Evolutionary conservation across 179 eudicot genomes (phyloP).

Genomic region (Beta lomatogona): DNA sequence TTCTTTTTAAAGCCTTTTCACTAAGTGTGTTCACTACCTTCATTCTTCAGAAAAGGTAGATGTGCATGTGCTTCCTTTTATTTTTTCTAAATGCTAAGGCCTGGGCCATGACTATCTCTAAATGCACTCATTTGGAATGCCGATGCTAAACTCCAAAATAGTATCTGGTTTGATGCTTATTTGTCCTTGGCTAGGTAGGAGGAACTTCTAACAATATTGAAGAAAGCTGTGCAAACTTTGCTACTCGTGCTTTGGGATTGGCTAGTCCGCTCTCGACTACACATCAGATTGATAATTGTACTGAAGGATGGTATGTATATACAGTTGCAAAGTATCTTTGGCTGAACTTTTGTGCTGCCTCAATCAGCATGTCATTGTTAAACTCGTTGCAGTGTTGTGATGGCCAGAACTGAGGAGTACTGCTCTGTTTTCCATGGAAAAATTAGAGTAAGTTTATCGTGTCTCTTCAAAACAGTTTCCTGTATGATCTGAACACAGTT

Average conservation of each 20-base stretch:
- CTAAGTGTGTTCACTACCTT: neutral
- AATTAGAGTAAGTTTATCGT: conserved; percentile 67
- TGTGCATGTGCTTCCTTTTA: neutral
- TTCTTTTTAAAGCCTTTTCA: neutral
- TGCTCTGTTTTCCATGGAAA: conserved; percentile 79
- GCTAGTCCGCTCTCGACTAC: conserved; percentile 70
- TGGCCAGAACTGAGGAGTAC: conserved; percentile 78
- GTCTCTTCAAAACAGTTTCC: neutral
- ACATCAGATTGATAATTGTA: conserved; percentile 97
- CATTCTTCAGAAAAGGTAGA: neutral
- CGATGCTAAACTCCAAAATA: neutral
- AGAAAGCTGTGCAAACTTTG: conserved; percentile 92
- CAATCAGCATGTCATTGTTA: conserved; percentile 2
- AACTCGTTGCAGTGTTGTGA: conserved; percentile 68
- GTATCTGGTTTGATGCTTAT: neutral
- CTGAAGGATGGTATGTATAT: conserved; percentile 81
- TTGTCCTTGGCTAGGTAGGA: conserved; percentile 56
- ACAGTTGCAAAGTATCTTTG: neutral
- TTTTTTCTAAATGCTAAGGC: neutral
- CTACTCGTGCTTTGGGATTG: conserved; percentile 83
- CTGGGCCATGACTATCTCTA: neutral
- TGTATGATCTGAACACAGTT: neutral
- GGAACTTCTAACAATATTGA: conserved; percentile 96
- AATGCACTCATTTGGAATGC: neutral
- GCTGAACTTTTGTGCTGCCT: neutral